phyloP scores from a whole-genome alignment of 1,139 yeast species.

The Pichiaceae sp. region DNA sequence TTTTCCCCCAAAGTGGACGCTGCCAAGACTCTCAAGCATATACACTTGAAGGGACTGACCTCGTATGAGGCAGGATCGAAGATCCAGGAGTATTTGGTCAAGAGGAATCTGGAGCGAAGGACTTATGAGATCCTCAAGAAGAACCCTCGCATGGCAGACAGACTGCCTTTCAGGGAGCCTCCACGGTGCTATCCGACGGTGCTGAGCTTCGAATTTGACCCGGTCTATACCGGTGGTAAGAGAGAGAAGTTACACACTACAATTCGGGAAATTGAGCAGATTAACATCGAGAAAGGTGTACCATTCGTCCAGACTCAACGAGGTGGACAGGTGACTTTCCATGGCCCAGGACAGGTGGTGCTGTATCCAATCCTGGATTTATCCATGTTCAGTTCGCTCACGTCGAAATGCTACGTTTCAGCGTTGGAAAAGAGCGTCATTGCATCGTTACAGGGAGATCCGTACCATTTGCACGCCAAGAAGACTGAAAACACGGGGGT shows the following conservation, averaged over 20 bases:
- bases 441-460: slow-evolving; percentile 4
- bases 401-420: slow-evolving; percentile 71
- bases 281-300: slow-evolving; percentile 72
- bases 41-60: slow-evolving; percentile 50
- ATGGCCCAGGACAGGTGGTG: slow-evolving; percentile 92
- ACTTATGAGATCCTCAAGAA: slow-evolving; percentile 16
- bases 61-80: slow-evolving; percentile 51
- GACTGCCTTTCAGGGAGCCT: neutral
- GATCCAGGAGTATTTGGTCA: slow-evolving; percentile 55
- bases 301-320: slow-evolving; percentile 72
- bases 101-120: slow-evolving; percentile 57
- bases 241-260: slow-evolving; percentile 43
- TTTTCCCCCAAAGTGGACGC: slow-evolving; percentile 3
- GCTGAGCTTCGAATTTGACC: slow-evolving; percentile 72
- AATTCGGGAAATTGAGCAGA: slow-evolving; percentile 36
- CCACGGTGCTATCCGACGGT: slow-evolving; percentile 27
- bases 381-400: slow-evolving; percentile 45
- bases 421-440: slow-evolving; percentile 60
- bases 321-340: slow-evolving; percentile 98
- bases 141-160: slow-evolving; percentile 8
- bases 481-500: slow-evolving; percentile 77
- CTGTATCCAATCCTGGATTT: slow-evolving; percentile 78
- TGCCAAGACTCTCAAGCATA: slow-evolving; percentile 40
- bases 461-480: slow-evolving; percentile 37
- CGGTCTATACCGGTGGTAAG: slow-evolving; percentile 86